These are phyloP conservation scores for Rhizoclosmatium sp. DNA, from an alignment of 192 early-diverging fungal species.

Conservation along the genomic window DNA sequence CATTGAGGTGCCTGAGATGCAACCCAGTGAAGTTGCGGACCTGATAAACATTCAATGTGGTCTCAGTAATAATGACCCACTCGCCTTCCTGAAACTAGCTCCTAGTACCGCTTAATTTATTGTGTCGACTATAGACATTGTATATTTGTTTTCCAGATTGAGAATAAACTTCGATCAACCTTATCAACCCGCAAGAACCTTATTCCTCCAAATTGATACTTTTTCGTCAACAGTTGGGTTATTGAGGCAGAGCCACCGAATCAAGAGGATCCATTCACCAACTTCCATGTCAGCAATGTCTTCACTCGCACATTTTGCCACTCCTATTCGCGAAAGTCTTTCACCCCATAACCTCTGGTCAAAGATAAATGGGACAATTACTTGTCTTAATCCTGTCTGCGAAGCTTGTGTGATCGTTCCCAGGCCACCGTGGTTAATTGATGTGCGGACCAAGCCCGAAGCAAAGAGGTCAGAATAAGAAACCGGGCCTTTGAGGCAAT, in stretches of 20 bases:
- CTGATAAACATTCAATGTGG: conserved; percentile 12
- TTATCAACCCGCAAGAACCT: not conserved
- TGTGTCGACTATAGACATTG: not conserved
- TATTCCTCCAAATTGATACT: not conserved
- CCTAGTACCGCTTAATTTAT: not conserved
- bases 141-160: not conserved
- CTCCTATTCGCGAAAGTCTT: not conserved
- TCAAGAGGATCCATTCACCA: not conserved
- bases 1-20: conserved; percentile 13
- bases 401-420: conserved; percentile 23
- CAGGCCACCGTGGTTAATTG: conserved; percentile 26
- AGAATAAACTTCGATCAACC: not conserved
- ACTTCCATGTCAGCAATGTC: conserved; percentile 1
- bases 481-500: conserved; percentile 4
- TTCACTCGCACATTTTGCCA: conserved; percentile 7
- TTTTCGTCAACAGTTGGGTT: not conserved
- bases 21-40: conserved; percentile 5
- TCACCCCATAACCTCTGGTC: conserved; percentile 17
- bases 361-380: conserved; percentile 32
- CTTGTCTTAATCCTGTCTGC: conserved; percentile 17
- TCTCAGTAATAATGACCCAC: not conserved
- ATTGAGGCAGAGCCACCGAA: conserved; percentile 4
- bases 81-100: conserved; percentile 2
- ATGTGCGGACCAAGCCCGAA: conserved; percentile 4
- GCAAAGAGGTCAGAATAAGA: conserved; percentile 7